Evolutionary conservation across 1,139 yeast genomes (phyloP), one percentile per base, ranked within the genome.

Genomic region (Scheffersomyces insectosa): DNA sequence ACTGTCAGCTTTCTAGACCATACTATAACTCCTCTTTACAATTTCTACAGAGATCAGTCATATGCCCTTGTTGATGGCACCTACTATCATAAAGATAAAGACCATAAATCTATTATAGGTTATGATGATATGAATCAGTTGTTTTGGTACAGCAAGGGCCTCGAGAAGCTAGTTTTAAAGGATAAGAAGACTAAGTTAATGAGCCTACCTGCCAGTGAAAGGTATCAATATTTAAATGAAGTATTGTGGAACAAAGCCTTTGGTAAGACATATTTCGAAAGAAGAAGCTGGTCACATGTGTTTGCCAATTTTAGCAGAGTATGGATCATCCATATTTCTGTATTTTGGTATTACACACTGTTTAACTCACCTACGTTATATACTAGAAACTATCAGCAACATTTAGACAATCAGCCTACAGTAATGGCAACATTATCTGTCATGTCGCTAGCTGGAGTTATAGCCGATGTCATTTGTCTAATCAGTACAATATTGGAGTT

Each of bases 21-120:
- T 39, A 75, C 79, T 1, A 81, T 89, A n/a, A 83, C 89, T 2
- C 97, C 97, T 0, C 57, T 89, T 3, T 89, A 88, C 64, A 59
- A 68, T 10, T 85, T 73, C 51, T 77, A 85, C 54, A 69, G 83
- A 29, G 75, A 72, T 45, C 89, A 85, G 59, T 68, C 81, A 5
- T 83, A 66, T 46, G 66, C 63, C 13, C 50, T 58, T 9, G 54
- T 60, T 9, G 68, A 68, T 27, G 79, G 71, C 0, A 63, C 60
- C 13, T 71, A 65, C 50, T 63, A 68, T 34, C 68, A 68, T 25
- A 65, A 67, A 15, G 80, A 79, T 48, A 75, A 69, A 47, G 86
- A 82, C 52, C 87, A 82, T 51, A 64, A 73, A 1, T 57, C 71
- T 2, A 70, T 72, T 1, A 72, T 82, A 41, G 86, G 87, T 0